These are phyloP conservation scores for Scutellaria baicalensis DNA, from an alignment of 257 asterid species.

Conservation along the genomic window DNA sequence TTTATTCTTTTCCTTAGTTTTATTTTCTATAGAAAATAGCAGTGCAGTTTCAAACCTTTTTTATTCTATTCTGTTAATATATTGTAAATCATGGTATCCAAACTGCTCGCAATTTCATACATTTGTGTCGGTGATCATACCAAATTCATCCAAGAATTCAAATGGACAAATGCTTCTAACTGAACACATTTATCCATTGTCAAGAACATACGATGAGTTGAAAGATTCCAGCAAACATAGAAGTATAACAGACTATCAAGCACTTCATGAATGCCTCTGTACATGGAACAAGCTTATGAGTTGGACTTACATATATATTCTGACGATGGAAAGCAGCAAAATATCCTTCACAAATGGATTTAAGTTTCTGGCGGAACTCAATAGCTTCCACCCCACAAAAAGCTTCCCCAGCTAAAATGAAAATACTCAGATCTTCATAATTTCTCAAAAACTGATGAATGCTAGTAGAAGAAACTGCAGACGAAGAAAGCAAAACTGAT, in stretches of 20 bases:
- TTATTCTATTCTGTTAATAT: background rate
- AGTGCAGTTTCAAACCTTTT: background rate
- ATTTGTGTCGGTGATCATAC: background rate
- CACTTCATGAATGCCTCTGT: background rate
- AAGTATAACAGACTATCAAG: conserved; percentile 8
- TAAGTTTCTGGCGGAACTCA: conserved; percentile 95
- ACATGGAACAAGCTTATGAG: conserved; percentile 2
- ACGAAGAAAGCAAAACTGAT: conserved; percentile 90
- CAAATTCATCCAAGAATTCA: background rate
- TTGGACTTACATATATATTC: conserved; percentile 79
- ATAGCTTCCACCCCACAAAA: conserved; percentile 88
- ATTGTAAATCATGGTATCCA: background rate
- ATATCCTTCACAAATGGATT: conserved; percentile 77
- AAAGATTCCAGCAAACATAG: conserved; percentile 8
- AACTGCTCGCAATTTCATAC: background rate
- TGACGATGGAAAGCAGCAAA: conserved; percentile 95
- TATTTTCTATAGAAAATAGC: background rate
- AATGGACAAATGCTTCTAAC: background rate
- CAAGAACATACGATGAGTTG: background rate
- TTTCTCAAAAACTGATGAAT: conserved; percentile 89
- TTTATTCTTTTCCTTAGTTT: background rate
- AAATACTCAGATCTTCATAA: conserved; percentile 82
- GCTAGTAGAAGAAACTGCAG: conserved; percentile 82
- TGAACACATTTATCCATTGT: background rate
- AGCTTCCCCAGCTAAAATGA: conserved; percentile 94